Conservation (phyloP, 257 asterid genomes). For the Coffea canephora region DNA sequence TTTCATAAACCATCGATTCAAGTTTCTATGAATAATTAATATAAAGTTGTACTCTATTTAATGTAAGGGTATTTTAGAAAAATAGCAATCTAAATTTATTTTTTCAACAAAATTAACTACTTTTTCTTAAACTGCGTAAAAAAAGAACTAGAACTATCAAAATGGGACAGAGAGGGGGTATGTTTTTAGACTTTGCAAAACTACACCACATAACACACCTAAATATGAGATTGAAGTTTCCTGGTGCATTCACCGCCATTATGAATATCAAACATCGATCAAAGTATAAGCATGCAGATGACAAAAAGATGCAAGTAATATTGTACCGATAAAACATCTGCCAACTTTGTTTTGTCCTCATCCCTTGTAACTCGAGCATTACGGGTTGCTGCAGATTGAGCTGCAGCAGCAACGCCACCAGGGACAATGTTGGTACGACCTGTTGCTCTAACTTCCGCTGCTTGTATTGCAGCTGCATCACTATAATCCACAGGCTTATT, state of each 20-base stretch:
- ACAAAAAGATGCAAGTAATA: neutral
- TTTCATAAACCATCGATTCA: no score
- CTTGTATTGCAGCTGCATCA: slow-evolving; percentile 97
- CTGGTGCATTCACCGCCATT: neutral
- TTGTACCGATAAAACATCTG: slow-evolving; percentile 64
- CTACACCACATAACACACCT: neutral
- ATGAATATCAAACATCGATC: neutral
- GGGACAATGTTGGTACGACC: slow-evolving; percentile 91
- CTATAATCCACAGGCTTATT: slow-evolving; percentile 81
- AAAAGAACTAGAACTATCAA: no score
- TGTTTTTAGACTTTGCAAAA: neutral
- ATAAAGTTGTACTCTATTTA: no score
- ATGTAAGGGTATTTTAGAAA: no score
- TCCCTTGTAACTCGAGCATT: slow-evolving; percentile 71
- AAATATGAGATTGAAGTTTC: neutral
- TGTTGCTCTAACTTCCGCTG: slow-evolving; percentile 97
- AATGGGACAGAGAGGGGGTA: no score
- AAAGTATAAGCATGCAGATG: neutral
- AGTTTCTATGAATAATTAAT: no score
- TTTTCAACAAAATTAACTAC: no score
- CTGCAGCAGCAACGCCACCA: slow-evolving; percentile 97
- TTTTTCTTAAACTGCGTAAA: no score
- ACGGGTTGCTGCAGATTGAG: slow-evolving; percentile 97
- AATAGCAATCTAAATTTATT: no score
- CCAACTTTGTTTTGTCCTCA: slow-evolving; percentile 85